A percentile compares a stretch with the other conserved stretches of the same genome.
phyloP scores from a whole-genome alignment of 371 early-diverging fungal genomes.

The Parasitella parasitica region DNA sequence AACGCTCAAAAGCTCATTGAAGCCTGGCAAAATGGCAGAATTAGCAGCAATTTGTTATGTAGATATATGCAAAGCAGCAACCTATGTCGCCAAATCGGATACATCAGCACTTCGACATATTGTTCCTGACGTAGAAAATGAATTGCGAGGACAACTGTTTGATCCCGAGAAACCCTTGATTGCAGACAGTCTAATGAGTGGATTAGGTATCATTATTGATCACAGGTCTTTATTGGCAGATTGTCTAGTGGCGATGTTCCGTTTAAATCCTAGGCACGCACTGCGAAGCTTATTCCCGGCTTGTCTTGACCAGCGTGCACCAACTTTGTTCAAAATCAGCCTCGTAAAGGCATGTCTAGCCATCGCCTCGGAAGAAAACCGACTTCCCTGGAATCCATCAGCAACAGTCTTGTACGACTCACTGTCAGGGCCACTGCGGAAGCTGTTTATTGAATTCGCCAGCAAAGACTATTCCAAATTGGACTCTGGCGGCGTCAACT shows the following conservation, averaged over 20 bases:
- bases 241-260: slow-evolving; percentile 74
- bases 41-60: slow-evolving; percentile 77
- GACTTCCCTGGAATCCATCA: slow-evolving; percentile 75
- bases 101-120: slow-evolving; percentile 65
- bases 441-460: slow-evolving; percentile 64
- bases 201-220: slow-evolving; percentile 56
- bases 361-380: slow-evolving; percentile 68
- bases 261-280: slow-evolving; percentile 69
- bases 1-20: slow-evolving; percentile 62
- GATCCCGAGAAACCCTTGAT: slow-evolving; percentile 59
- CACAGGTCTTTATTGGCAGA: slow-evolving; percentile 67
- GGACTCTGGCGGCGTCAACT: slow-evolving; percentile 19
- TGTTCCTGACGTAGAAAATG: slow-evolving; percentile 75
- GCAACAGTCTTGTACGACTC: slow-evolving; percentile 65
- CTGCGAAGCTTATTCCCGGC: slow-evolving; percentile 67
- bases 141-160: slow-evolving; percentile 71
- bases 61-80: slow-evolving; percentile 79
- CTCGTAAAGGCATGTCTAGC: slow-evolving; percentile 74
- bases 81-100: slow-evolving; percentile 67
- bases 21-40: slow-evolving; percentile 65
- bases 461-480: slow-evolving; percentile 41
- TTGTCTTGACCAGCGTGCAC: slow-evolving; percentile 68
- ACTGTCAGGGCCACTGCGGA: slow-evolving; percentile 67
- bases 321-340: slow-evolving; percentile 71
- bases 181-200: slow-evolving; percentile 59